A percentile compares a stretch with the other conserved stretches of the same genome.
phyloP scores from a whole-genome alignment of 192 early-diverging fungal genomes.

The Backusella psychrophila region DNA sequence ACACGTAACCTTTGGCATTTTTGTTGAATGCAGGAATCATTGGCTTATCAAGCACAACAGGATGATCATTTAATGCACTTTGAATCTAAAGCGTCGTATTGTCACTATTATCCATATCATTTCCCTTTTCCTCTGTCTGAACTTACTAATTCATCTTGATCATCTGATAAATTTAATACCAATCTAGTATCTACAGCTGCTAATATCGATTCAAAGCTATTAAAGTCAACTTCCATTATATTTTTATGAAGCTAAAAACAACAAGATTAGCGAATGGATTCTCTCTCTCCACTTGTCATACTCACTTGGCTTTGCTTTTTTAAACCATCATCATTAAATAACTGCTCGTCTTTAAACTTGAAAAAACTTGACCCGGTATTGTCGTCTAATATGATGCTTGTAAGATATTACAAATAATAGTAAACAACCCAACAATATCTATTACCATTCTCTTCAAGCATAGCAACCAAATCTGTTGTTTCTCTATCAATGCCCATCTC shows the following conservation, averaged over 20 bases:
- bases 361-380: slow-evolving; percentile 21
- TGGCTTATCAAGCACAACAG: slow-evolving; percentile 18
- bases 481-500: slow-evolving; percentile 37
- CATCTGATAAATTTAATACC: slow-evolving; percentile 1
- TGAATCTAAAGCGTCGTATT: not conserved
- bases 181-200: slow-evolving; percentile 2
- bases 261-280: not conserved
- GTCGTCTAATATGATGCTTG: not conserved
- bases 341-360: slow-evolving; percentile 36
- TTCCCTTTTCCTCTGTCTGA: not conserved
- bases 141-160: slow-evolving; percentile 18
- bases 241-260: slow-evolving; percentile 13
- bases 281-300: not conserved
- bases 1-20: slow-evolving; percentile 21
- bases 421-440: not conserved
- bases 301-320: not conserved
- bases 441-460: slow-evolving; percentile 29
- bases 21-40: slow-evolving; percentile 29
- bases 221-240: slow-evolving; percentile 23
- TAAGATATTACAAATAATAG: not conserved
- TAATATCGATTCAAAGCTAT: slow-evolving; percentile 6
- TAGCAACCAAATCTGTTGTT: slow-evolving; percentile 28
- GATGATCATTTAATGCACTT: slow-evolving; percentile 1
- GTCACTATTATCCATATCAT: not conserved
- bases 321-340: slow-evolving; percentile 5